phyloP scores from a whole-genome alignment of 495 filamentous ascomycete genomes.

The Penicillium silybi region DNA sequence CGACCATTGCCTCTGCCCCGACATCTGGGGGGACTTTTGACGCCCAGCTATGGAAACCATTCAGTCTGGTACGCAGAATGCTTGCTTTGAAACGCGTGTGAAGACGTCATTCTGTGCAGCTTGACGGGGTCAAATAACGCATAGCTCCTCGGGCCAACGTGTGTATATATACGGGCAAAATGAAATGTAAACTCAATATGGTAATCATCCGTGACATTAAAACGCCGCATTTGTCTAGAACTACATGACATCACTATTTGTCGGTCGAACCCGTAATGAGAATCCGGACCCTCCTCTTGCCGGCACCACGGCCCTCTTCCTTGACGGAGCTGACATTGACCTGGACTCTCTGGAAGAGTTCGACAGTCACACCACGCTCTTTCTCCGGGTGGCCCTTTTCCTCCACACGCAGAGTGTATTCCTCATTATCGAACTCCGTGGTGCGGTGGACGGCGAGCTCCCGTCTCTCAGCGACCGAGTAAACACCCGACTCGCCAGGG shows the following conservation, averaged over 20 bases:
- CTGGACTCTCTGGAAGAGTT: constrained; percentile 83
- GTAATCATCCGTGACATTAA: neutral
- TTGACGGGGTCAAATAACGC: neutral
- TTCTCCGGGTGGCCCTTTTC: constrained; percentile 45
- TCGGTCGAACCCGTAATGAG: constrained; percentile 28
- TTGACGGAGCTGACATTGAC: constrained; percentile 87
- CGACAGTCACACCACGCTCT: constrained; percentile 56
- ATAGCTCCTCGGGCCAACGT: no score
- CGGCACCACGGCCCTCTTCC: constrained; percentile 75
- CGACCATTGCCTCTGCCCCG: neutral
- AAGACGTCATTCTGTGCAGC: neutral
- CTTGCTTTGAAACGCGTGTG: constrained; percentile 33
- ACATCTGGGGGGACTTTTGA: neutral
- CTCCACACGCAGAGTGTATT: constrained; percentile 63
- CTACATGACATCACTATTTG: constrained; percentile 16
- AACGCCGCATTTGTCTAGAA: constrained; percentile 14
- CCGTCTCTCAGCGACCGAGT: constrained; percentile 34
- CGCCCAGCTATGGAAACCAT: constrained; percentile 24
- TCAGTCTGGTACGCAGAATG: constrained; percentile 30
- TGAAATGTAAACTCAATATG: neutral
- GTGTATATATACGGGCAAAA: neutral
- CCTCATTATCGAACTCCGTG: constrained; percentile 76
- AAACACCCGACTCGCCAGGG: constrained; percentile 52
- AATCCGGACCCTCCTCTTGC: constrained; percentile 69
- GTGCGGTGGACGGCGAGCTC: constrained; percentile 47